Evolutionary conservation across 2,329 filamentous ascomycete genomes (phyloP).

Genomic region (Sporothrix pallida): DNA sequence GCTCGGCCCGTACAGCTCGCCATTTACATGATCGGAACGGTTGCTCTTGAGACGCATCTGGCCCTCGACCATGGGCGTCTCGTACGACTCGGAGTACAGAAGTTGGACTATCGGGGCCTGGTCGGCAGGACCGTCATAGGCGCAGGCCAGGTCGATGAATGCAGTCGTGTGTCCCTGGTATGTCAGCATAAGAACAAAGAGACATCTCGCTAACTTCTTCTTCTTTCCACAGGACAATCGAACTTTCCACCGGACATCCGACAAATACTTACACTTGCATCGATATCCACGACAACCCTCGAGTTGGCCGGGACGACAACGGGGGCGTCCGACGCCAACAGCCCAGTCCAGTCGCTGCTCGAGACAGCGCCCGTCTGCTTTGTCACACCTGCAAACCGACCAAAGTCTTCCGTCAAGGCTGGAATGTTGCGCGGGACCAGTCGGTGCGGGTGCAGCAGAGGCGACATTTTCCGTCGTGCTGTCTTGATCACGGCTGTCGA

Average conservation of each 20-base stretch:
- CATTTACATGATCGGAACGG: not conserved
- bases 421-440: not conserved
- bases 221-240: not conserved
- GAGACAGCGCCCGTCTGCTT: not conserved
- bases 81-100: not conserved
- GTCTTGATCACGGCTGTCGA: not conserved
- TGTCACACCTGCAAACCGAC: not conserved
- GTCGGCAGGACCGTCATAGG: not conserved
- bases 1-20: conserved; percentile 1
- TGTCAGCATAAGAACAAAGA: not conserved
- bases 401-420: not conserved
- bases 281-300: not conserved
- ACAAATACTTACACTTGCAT: not conserved
- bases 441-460: not conserved
- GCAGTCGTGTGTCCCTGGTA: not conserved
- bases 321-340: not conserved
- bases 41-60: not conserved
- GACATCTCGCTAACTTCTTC: too few species aligned
- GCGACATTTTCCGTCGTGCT: not conserved
- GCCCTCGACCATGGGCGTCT: not conserved
- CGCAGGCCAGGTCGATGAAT: not conserved
- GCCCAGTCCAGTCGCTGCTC: not conserved
- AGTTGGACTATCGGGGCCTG: not conserved
- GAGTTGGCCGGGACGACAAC: not conserved
- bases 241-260: not conserved